A percentile compares a stretch with the other conserved stretches of the same genome.
phyloP scores from a whole-genome alignment of 441 rosid species.

The Gossypium gossypioides region DNA sequence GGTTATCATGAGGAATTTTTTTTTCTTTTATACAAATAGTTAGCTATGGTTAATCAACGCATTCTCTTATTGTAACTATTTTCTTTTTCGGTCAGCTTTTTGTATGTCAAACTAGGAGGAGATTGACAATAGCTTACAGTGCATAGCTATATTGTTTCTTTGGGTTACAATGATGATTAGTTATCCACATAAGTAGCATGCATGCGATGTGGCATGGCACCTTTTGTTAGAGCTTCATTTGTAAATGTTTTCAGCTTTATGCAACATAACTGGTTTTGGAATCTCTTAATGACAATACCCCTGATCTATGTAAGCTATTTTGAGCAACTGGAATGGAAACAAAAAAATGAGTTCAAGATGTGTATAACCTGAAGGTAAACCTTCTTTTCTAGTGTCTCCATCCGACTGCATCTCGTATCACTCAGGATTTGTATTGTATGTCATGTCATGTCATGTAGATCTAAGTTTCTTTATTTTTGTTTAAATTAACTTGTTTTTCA shows the following conservation, averaged over 20 bases:
- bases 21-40: background rate
- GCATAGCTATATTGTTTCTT: background rate
- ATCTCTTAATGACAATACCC: background rate
- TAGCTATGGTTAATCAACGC: background rate
- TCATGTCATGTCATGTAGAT: background rate
- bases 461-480: background rate
- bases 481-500: background rate
- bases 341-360: background rate
- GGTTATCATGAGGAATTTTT: background rate
- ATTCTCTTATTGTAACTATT: background rate
- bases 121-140: background rate
- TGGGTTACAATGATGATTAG: background rate
- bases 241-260: background rate
- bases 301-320: background rate
- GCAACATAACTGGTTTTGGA: background rate
- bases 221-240: background rate
- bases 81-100: background rate
- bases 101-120: background rate
- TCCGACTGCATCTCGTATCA: background rate
- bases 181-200: background rate
- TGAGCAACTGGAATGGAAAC: conserved; percentile 2
- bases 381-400: background rate
- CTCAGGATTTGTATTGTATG: background rate
- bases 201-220: conserved; percentile 10
- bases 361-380: background rate